These are phyloP conservation scores for Citropsis articulata DNA, from an alignment of 345 rosid genomes.

Conservation along the genomic window DNA sequence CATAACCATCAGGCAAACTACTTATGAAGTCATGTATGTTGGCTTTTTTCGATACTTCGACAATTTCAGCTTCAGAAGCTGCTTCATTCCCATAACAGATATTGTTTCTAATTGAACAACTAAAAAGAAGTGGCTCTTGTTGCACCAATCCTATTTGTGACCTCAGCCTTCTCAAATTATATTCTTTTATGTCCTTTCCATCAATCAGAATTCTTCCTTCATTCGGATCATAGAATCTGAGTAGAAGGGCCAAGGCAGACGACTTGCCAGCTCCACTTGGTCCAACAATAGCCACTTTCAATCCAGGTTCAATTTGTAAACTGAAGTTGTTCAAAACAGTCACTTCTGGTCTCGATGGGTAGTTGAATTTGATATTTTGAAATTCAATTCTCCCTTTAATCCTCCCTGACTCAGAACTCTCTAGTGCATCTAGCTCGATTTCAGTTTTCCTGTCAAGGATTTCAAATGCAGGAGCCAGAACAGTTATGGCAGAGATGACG, in stretches of 20 bases:
- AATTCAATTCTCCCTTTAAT: slow-evolving; percentile 43
- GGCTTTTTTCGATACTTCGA: slow-evolving; percentile 45
- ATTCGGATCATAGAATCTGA: slow-evolving; percentile 43
- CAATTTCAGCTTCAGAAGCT: slow-evolving; percentile 51
- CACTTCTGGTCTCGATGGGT: slow-evolving; percentile 57
- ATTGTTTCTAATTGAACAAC: slow-evolving; percentile 21
- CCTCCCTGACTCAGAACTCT: slow-evolving; percentile 13
- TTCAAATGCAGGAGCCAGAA: slow-evolving; percentile 51
- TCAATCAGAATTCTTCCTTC: slow-evolving; percentile 13
- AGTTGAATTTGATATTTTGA: slow-evolving; percentile 44
- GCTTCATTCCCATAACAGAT: slow-evolving; percentile 41
- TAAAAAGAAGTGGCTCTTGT: slow-evolving; percentile 25
- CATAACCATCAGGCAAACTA: slow-evolving; percentile 47
- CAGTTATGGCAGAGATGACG: slow-evolving; percentile 47
- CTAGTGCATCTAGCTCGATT: slow-evolving; percentile 42
- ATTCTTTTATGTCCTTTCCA: slow-evolving; percentile 11
- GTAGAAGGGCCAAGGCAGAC: slow-evolving; percentile 52
- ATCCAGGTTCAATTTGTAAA: slow-evolving; percentile 45
- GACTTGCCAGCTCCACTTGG: slow-evolving; percentile 73
- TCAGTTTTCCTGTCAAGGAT: slow-evolving; percentile 52
- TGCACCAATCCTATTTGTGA: slow-evolving; percentile 15
- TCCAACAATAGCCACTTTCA: slow-evolving; percentile 17
- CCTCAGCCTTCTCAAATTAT: slow-evolving; percentile 14
- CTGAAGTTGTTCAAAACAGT: slow-evolving; percentile 47
- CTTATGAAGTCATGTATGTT: slow-evolving; percentile 52